Percentiles rank a stretch among this genome's conserved stretches.
Evolutionary conservation across 148 eudicot genomes (phyloP).

Genomic region (Fagopyrum esculentum): DNA sequence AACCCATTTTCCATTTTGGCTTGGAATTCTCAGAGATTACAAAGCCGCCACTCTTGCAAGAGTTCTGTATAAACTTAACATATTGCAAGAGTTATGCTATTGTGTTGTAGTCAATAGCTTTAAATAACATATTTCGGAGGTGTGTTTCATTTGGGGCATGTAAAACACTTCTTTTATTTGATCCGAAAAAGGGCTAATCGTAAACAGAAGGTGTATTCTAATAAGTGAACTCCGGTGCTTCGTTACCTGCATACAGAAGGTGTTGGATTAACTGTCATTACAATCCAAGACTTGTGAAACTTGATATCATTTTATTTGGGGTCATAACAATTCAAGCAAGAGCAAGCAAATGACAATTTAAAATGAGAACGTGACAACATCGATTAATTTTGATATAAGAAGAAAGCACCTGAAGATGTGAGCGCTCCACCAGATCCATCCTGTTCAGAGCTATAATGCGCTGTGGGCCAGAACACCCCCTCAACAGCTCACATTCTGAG

Average conservation of each 20-base stretch:
- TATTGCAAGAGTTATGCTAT: too few species aligned
- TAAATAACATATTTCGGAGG: too few species aligned
- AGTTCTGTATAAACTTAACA: too few species aligned
- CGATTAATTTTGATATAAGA: not conserved
- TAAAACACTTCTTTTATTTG: too few species aligned
- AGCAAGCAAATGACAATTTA: not conserved
- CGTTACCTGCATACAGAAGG: not conserved
- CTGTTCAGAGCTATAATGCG: constrained; percentile 66
- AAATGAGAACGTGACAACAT: not conserved
- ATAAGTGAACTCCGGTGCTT: not conserved
- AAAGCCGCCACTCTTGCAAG: too few species aligned
- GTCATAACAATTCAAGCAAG: not conserved
- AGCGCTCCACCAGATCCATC: constrained; percentile 59
- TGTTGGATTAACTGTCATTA: not conserved
- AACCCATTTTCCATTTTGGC: too few species aligned
- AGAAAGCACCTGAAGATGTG: constrained; percentile 39
- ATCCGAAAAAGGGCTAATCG: too few species aligned
- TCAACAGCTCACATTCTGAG: constrained; percentile 48
- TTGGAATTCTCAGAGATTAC: too few species aligned
- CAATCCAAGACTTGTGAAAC: not conserved
- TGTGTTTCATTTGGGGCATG: too few species aligned
- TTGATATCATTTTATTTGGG: not conserved
- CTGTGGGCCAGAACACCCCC: constrained; percentile 32
- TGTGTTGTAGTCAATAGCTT: too few species aligned
- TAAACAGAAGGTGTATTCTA: too few species aligned